These are phyloP conservation scores for Claviceps spartinae DNA, from an alignment of 2,329 filamentous ascomycete species.

Conservation along the genomic window DNA sequence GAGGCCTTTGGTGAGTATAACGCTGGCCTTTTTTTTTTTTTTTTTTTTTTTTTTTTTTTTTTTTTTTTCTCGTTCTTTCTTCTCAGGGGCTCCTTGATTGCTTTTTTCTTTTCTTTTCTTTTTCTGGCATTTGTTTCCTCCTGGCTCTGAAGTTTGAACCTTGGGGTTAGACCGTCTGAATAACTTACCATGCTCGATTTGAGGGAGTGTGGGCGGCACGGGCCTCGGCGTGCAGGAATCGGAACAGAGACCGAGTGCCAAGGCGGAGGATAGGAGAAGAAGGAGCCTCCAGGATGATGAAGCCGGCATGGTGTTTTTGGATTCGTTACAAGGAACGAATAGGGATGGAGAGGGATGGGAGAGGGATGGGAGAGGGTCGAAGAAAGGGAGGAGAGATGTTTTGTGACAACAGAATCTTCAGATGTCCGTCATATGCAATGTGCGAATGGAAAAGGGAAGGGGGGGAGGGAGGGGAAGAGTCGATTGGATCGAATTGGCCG, in stretches of 20 bases:
- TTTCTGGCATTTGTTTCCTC: not conserved
- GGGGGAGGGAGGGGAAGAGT: no score
- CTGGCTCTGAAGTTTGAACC: not conserved
- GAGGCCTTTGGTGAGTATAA: not conserved
- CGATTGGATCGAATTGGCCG: no score
- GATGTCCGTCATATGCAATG: no score
- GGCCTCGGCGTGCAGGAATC: slow-evolving; percentile 9
- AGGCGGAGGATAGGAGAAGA: slow-evolving; percentile 20
- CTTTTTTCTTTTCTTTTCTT: not conserved
- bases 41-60: not conserved
- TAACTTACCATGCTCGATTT: slow-evolving; percentile 2
- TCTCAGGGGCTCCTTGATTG: not conserved
- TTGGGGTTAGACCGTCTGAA: not conserved
- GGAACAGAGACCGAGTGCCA: slow-evolving; percentile 17
- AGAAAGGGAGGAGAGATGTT: no score
- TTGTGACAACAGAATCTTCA: no score
- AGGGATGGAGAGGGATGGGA: no score
- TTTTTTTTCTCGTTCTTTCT: not conserved
- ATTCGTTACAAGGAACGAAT: not conserved
- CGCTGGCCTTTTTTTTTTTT: not conserved
- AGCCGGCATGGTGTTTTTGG: slow-evolving; percentile 17
- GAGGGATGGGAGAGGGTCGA: no score
- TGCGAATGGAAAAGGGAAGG: no score
- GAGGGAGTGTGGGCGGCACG: not conserved
- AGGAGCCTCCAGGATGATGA: slow-evolving; percentile 14